Evolutionary conservation across 1,284 basidiomycete genomes (phyloP).

Genomic region (Fomitiporia mediterranea): DNA sequence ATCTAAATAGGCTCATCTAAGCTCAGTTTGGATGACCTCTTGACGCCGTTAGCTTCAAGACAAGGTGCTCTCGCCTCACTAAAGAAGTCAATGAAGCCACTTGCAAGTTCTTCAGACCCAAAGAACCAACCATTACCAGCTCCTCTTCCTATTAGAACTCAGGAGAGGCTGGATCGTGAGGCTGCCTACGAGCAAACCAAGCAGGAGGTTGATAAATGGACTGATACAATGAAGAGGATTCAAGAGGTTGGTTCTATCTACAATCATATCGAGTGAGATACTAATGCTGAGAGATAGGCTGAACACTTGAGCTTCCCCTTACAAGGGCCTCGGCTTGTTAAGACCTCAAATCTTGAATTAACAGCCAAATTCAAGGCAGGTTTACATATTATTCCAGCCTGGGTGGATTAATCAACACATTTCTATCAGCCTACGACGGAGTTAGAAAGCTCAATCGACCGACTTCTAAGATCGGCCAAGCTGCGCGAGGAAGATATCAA

Average conservation of each 20-base stretch:
- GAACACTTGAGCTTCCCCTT: conserved; percentile 92
- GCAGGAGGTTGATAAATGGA: conserved; percentile 92
- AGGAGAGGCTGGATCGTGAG: conserved; percentile 88
- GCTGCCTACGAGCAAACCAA: conserved; percentile 94
- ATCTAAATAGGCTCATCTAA: conserved; percentile 41
- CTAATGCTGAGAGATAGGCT: conserved; percentile 45
- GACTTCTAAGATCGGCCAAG: conserved; percentile 72
- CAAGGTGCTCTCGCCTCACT: conserved; percentile 59
- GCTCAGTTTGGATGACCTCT: conserved; percentile 69
- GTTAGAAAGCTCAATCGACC: conserved; percentile 75
- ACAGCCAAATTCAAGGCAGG: conserved; percentile 77
- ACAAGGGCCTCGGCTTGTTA: conserved; percentile 57
- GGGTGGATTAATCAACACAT: background rate
- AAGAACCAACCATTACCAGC: conserved; percentile 67
- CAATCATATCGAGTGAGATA: background rate
- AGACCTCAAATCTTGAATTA: conserved; percentile 73
- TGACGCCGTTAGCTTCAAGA: conserved; percentile 58
- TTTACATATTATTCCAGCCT: conserved; percentile 1
- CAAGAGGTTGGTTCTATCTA: conserved; percentile 51
- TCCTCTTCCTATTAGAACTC: conserved; percentile 80
- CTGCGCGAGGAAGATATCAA: conserved; percentile 76
- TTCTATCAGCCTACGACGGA: conserved; percentile 63
- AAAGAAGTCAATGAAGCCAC: conserved; percentile 63
- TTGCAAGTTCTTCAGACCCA: conserved; percentile 45
- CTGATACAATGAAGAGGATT: conserved; percentile 83